Evolutionary conservation across 2,329 filamentous ascomycete genomes (phyloP).

Genomic region (Trichoderma koningii): DNA sequence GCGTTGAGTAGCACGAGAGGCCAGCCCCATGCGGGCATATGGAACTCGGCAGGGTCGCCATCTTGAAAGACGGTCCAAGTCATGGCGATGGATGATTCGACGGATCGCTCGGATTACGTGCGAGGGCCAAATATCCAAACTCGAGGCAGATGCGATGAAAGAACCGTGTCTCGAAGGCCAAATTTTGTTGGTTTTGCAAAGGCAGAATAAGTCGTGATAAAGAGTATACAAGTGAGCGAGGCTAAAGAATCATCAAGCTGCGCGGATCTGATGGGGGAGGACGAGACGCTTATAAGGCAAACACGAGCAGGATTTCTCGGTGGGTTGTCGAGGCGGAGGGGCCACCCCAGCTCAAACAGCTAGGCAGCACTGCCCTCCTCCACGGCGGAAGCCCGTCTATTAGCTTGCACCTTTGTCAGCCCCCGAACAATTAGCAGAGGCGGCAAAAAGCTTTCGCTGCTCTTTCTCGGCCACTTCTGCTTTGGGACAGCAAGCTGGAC

Average conservation of each 20-base stretch:
- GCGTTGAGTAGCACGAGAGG: conserved; percentile 45
- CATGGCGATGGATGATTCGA: conserved; percentile 3
- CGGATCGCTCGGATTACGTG: conserved; percentile 10
- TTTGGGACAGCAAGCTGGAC: conserved; percentile 16
- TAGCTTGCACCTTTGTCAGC: background rate
- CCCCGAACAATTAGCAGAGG: background rate
- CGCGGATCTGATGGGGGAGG: background rate
- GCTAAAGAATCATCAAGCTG: conserved; percentile 13
- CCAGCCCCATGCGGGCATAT: conserved; percentile 46
- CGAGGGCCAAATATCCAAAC: background rate
- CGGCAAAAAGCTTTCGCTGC: conserved; percentile 7
- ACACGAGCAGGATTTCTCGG: conserved; percentile 3
- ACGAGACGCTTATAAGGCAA: conserved; percentile 14
- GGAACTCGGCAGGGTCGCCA: conserved; percentile 34
- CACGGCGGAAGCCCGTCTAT: conserved; percentile 6
- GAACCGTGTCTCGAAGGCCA: background rate
- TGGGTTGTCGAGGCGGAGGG: conserved; percentile 15
- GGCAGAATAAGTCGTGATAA: background rate
- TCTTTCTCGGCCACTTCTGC: conserved; percentile 21
- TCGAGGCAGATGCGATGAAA: background rate
- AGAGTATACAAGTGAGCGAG: background rate
- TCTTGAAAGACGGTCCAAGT: conserved; percentile 39
- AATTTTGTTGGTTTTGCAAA: background rate
- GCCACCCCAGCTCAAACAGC: conserved; percentile 21
- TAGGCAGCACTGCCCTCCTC: conserved; percentile 26